Conservation (phyloP, 345 rosid genomes). For the Chamaenerion angustifolium region DNA sequence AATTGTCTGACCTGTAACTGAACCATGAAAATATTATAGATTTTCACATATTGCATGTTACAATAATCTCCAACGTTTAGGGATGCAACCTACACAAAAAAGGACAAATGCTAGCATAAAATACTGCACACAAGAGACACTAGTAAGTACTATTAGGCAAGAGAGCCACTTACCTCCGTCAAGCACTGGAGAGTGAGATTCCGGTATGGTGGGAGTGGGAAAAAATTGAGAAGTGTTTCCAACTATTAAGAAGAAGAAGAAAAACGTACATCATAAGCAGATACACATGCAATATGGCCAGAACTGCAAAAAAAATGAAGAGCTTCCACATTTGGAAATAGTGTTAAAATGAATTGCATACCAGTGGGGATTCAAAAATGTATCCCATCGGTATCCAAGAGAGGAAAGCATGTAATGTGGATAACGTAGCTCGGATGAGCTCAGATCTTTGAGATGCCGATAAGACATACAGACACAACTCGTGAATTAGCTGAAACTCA, state of each 20-base stretch:
- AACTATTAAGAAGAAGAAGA: constrained; percentile 30
- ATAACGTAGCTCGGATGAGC: constrained; percentile 83
- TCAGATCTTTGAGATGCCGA: constrained; percentile 95
- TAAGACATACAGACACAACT: constrained; percentile 86
- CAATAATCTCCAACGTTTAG: constrained; percentile 86
- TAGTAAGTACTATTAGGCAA: constrained; percentile 2
- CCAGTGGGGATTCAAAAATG: constrained; percentile 96
- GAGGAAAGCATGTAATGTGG: constrained; percentile 96
- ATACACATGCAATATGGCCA: no score
- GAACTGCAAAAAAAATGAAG: no score
- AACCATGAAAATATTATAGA: constrained; percentile 65
- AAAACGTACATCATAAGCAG: background rate
- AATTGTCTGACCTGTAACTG: constrained; percentile 64
- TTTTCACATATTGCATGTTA: constrained; percentile 59
- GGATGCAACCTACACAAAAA: constrained; percentile 57
- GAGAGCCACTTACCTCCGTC: constrained; percentile 51
- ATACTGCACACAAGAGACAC: background rate
- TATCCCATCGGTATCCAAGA: constrained; percentile 99
- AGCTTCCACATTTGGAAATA: no score
- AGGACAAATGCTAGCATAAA: background rate
- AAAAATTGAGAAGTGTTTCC: constrained; percentile 85
- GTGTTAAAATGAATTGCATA: constrained; percentile 18
- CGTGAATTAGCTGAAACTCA: constrained; percentile 98
- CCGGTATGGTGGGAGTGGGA: constrained; percentile 64
- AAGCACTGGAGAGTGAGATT: constrained; percentile 93